A percentile compares a stretch with the other conserved stretches of the same genome.
Conservation (phyloP, 2,329 filamentous ascomycete genomes). For the Arthrobotrys pseudoclavata region DNA sequence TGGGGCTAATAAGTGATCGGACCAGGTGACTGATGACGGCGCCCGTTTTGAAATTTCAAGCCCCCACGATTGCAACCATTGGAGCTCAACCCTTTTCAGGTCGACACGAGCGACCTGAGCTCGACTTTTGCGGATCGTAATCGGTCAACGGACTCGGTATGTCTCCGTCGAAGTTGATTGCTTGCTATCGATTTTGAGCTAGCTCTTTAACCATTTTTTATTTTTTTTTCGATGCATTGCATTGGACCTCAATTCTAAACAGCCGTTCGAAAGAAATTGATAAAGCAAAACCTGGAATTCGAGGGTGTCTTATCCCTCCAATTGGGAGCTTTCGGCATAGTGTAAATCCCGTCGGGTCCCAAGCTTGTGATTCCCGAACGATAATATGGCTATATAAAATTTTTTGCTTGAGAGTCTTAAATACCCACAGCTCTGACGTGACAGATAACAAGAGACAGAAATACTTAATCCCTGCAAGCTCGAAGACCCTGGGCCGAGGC, state of each 20-base stretch:
- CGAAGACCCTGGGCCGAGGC: constrained; percentile 34
- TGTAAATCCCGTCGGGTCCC: constrained; percentile 13
- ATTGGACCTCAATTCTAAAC: not conserved
- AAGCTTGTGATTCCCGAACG: constrained; percentile 47
- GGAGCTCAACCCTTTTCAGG: constrained; percentile 28
- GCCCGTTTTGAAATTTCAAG: constrained; percentile 8
- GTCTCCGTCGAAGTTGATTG: constrained; percentile 34
- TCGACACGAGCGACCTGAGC: constrained; percentile 33
- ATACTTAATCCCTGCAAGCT: constrained; percentile 20
- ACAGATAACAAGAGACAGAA: constrained; percentile 37
- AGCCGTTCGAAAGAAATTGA: constrained; percentile 4
- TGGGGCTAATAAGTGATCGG: constrained; percentile 45
- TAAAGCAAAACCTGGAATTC: constrained; percentile 3
- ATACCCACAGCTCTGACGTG: constrained; percentile 9
- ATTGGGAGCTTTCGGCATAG: constrained; percentile 45
- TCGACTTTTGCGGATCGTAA: constrained; percentile 20
- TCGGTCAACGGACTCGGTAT: constrained; percentile 51
- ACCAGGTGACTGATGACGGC: constrained; percentile 40
- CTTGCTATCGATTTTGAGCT: constrained; percentile 17
- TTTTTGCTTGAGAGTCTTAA: constrained; percentile 3
- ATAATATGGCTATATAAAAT: constrained; percentile 17
- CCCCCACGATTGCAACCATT: constrained; percentile 30
- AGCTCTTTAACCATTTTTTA: constrained; percentile 1
- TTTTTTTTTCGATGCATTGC: constrained; percentile 25
- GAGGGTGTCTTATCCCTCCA: constrained; percentile 22